phyloP scores from a whole-genome alignment of 176 grass and related monocot species.

The Raddia guianensis region DNA sequence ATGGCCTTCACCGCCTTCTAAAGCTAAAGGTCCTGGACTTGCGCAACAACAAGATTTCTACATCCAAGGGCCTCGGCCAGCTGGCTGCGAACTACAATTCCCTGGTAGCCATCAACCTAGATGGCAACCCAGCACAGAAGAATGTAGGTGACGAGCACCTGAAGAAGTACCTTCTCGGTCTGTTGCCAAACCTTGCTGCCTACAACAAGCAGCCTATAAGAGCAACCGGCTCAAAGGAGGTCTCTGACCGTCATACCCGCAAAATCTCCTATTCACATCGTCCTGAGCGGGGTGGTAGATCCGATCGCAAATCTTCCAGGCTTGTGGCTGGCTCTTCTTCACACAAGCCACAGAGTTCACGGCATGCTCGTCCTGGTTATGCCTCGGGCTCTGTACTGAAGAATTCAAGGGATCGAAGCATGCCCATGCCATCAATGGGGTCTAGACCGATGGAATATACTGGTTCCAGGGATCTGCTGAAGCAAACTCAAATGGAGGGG shows the following conservation, averaged over 20 bases:
- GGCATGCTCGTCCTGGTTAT: slow-evolving; percentile 18
- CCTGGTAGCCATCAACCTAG: slow-evolving; percentile 79
- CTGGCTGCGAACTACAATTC: slow-evolving; percentile 85
- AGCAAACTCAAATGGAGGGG: not conserved
- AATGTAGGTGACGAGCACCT: slow-evolving; percentile 89
- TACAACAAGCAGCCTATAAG: slow-evolving; percentile 83
- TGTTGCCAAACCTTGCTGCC: slow-evolving; percentile 70
- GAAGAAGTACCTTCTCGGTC: slow-evolving; percentile 74
- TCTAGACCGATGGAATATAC: slow-evolving; percentile 31
- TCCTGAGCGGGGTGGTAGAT: slow-evolving; percentile 40
- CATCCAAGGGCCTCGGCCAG: slow-evolving; percentile 76
- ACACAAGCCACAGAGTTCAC: slow-evolving; percentile 41
- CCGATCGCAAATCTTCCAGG: slow-evolving; percentile 56
- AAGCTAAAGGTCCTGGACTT: slow-evolving; percentile 88
- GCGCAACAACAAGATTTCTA: slow-evolving; percentile 74
- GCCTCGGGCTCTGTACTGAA: slow-evolving; percentile 36
- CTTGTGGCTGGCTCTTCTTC: slow-evolving; percentile 33
- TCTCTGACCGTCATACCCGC: slow-evolving; percentile 52
- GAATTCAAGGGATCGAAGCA: slow-evolving; percentile 36
- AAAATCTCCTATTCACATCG: slow-evolving; percentile 60
- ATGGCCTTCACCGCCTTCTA: slow-evolving; percentile 88
- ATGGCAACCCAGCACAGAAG: slow-evolving; percentile 82
- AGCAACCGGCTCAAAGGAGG: slow-evolving; percentile 76
- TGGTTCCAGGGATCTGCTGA: not conserved
- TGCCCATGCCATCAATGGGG: not conserved